Percentiles rank a stretch among this genome's conserved stretches.
phyloP scores from a whole-genome alignment of 2,329 filamentous ascomycete genomes.

The Calonectria fujianensis region DNA sequence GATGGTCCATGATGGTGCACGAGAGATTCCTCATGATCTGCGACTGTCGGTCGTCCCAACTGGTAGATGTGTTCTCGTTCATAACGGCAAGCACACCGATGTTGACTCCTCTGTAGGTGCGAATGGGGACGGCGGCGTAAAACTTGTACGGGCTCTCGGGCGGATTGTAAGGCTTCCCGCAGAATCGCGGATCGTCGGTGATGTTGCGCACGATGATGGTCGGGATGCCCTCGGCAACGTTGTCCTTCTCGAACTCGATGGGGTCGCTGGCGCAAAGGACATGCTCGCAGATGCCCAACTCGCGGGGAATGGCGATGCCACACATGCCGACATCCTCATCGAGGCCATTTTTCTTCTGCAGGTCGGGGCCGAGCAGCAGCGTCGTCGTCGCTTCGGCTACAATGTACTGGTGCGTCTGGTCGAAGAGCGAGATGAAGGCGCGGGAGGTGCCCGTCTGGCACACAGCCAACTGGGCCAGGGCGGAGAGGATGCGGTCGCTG shows the following conservation, averaged over 20 bases:
- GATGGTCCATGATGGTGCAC: conserved; percentile 60
- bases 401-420: conserved; percentile 67
- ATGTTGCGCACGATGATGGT: conserved; percentile 61
- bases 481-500: conserved; percentile 65
- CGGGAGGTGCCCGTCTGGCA: conserved; percentile 64
- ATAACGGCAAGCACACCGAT: conserved; percentile 64
- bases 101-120: conserved; percentile 62
- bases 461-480: conserved; percentile 70
- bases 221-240: conserved; percentile 50
- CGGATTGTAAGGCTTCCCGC: conserved; percentile 49
- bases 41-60: conserved; percentile 55
- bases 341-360: conserved; percentile 37
- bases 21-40: conserved; percentile 55
- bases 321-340: conserved; percentile 58
- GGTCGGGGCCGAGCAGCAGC: conserved; percentile 58
- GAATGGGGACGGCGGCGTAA: conserved; percentile 65
- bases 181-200: conserved; percentile 55
- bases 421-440: conserved; percentile 71
- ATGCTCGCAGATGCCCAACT: conserved; percentile 56
- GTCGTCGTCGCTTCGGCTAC: conserved; percentile 70
- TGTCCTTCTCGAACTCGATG: conserved; percentile 56
- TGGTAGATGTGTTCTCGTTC: conserved; percentile 34
- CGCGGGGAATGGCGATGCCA: conserved; percentile 57
- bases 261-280: conserved; percentile 57
- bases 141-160: conserved; percentile 56